Conservation (phyloP, 257 asterid genomes). For the Knoxia roxburghii region DNA sequence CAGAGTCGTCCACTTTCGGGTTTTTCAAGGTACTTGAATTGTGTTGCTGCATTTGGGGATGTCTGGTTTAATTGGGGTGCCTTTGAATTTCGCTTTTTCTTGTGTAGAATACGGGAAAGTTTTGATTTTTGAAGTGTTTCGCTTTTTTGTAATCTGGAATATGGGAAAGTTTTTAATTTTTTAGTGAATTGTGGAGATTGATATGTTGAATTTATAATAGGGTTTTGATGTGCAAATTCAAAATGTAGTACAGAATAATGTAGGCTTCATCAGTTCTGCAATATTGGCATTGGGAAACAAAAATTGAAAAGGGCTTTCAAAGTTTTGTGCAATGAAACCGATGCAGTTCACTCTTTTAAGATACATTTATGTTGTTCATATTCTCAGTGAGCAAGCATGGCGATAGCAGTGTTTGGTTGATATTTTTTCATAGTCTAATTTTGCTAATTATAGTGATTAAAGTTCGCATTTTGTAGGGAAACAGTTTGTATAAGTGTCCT, state of each 20-base stretch:
- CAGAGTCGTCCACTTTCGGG: slow-evolving; percentile 26
- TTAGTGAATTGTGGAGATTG: not conserved
- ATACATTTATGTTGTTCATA: not conserved
- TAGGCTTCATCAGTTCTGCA: not conserved
- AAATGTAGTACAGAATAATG: not conserved
- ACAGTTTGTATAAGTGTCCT: no score
- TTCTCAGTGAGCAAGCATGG: not conserved
- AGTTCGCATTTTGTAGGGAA: not conserved
- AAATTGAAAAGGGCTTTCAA: not conserved
- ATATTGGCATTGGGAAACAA: not conserved
- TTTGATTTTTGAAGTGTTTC: not conserved
- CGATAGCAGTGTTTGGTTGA: not conserved
- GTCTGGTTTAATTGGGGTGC: no score
- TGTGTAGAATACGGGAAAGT: no score
- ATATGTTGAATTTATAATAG: not conserved
- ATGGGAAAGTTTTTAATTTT: not conserved
- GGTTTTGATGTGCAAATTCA: not conserved
- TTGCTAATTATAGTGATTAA: not conserved
- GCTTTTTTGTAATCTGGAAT: no score
- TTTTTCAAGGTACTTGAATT: slow-evolving; percentile 35
- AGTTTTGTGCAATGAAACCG: not conserved
- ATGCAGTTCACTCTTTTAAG: not conserved
- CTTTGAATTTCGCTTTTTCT: no score
- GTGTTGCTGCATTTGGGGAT: not conserved
- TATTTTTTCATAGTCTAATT: no score